Evolutionary conservation across 2,329 filamentous ascomycete species (phyloP), one percentile per base, ranked within the genome.

Genomic region (Microdochium trichocladiopsis): DNA sequence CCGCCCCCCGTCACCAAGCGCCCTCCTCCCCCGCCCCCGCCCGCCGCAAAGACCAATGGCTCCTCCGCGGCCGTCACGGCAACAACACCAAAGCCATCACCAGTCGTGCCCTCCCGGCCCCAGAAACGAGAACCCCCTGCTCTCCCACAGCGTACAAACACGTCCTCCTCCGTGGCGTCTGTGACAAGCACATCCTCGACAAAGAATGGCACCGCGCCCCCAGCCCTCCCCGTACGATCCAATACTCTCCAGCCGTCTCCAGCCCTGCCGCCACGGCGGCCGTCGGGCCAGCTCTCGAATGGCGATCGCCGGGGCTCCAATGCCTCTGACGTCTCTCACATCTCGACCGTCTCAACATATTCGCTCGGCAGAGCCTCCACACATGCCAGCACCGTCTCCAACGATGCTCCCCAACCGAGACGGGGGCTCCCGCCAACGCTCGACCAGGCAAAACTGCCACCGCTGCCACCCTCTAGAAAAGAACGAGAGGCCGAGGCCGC

Each of bases 391-490:
- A 67, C 71, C 48, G 67, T 70, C 9, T 77, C 78, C 1, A 65
- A 66, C 22, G 74, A 75, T 11, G 61, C 68, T 9, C 61, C 62
- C n/a, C 55, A 64, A 2, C 56, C 66, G 3, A 58, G 69, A 14
- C 72, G 80, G 54, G 81, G 76, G 51, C 63, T 86, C 22, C 80
- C 83, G 2, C 82, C 82, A 2, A 64, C 75, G 1, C 72, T 80
- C 48, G 80, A 82, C 50, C 72, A 77, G 31, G 70, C 79, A n/a
- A 78, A 74, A 49, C 69, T 86, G 11, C 82, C 82, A 1, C 73
- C 76, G 11, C 64, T 86, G 33, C 82, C 82, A 0, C 81, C 80
- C 0, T 73, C 76, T 1, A 73, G 71, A 55, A 72, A 76, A 43
- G 81, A 84, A 53, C 66, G 71, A 2, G 81, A 85, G 54, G 73